Percentiles rank a stretch among this genome's conserved stretches.
Evolutionary conservation across 1,139 yeast genomes (phyloP).

Genomic region (Saccharomyces hybrid): DNA sequence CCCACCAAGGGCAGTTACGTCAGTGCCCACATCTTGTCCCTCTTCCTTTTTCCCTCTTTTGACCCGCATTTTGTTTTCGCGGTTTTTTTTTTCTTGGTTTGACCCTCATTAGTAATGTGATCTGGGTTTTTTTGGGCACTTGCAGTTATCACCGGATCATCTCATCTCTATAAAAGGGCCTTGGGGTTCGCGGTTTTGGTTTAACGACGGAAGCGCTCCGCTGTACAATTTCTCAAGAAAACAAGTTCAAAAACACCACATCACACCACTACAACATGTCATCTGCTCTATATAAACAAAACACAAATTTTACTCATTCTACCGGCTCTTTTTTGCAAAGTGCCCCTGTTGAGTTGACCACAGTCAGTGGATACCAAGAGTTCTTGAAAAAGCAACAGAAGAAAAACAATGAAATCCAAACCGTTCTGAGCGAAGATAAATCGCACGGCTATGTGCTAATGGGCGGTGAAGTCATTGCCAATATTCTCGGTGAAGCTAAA

Average conservation of each 20-base stretch:
- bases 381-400: constrained; percentile 26
- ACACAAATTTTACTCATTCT: constrained; percentile 23
- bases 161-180: neutral
- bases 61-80: neutral
- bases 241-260: too few species aligned
- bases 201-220: neutral
- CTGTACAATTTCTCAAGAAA: too few species aligned
- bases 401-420: constrained; percentile 16
- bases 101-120: neutral
- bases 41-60: neutral
- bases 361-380: constrained; percentile 33
- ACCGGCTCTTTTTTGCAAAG: constrained; percentile 29
- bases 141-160: neutral
- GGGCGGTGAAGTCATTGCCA: constrained; percentile 33
- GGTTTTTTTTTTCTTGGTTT: neutral
- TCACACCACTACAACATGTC: neutral
- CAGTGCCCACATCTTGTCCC: neutral
- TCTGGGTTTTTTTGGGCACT: neutral
- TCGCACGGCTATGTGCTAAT: constrained; percentile 30
- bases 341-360: constrained; percentile 35
- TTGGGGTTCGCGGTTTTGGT: neutral
- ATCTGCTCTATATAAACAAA: constrained; percentile 18
- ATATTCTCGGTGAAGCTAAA: constrained; percentile 32
- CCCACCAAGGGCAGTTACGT: neutral
- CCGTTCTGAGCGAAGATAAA: constrained; percentile 29